A percentile compares a stretch with the other conserved stretches of the same genome.
Evolutionary conservation across 169 alveolate genomes (phyloP).

Genomic region (Neospora caninum): DNA sequence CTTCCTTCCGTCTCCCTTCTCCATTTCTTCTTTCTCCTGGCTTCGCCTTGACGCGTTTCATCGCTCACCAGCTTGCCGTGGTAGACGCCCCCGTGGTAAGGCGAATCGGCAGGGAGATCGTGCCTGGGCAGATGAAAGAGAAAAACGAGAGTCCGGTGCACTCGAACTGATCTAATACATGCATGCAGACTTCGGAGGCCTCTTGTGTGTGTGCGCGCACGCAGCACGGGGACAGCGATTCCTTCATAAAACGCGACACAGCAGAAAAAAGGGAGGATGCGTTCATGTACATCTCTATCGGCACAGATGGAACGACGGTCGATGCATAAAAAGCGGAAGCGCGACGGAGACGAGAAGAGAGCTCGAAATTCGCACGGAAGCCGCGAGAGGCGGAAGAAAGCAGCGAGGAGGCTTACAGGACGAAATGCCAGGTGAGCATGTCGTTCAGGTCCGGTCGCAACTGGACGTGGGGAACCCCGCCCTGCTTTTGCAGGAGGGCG

Average conservation of each 20-base stretch:
- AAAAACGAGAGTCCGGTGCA: neutral
- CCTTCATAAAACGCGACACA: too few relatives aligned
- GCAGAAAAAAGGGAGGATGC: too few relatives aligned
- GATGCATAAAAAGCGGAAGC: neutral
- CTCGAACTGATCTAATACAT: neutral
- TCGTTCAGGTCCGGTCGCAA: slow-evolving; percentile 17
- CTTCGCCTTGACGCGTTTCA: neutral
- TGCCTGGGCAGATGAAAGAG: slow-evolving; percentile 1
- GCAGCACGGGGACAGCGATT: too few relatives aligned
- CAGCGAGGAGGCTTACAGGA: neutral
- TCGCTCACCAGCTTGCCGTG: slow-evolving; percentile 75
- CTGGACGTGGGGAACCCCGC: slow-evolving; percentile 17
- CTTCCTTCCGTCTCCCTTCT: too few relatives aligned
- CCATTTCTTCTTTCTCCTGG: neutral
- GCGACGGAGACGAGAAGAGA: neutral
- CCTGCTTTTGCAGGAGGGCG: neutral
- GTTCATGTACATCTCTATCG: neutral
- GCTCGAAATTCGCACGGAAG: neutral
- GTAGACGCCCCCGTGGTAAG: slow-evolving; percentile 67
- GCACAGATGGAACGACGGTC: neutral
- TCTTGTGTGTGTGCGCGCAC: too few relatives aligned
- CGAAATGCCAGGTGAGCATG: slow-evolving; percentile 56
- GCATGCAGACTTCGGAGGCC: neutral
- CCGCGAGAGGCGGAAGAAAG: neutral
- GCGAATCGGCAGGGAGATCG: slow-evolving; percentile 60